Evolutionary conservation across 1,284 basidiomycete species (phyloP), one percentile per base, ranked within the genome.

Genomic region (Termitomyces sp.): DNA sequence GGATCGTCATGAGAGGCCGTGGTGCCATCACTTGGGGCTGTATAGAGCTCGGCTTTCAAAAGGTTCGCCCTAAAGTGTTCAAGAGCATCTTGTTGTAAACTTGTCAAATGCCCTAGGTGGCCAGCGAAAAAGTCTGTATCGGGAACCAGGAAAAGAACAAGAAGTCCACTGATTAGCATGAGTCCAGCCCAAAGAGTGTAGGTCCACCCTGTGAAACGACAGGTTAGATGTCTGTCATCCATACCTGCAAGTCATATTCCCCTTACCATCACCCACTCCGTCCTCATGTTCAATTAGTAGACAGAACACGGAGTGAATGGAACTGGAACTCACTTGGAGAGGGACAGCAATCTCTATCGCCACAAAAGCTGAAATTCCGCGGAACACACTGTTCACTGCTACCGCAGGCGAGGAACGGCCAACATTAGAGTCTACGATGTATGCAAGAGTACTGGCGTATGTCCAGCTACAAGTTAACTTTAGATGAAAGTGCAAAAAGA

Each of bases 391-490:
- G 64, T 92, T 92, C 14, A 76, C 69, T 0, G 88, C 84, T 5
- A 88, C 80, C 2, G 86, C 87, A 13, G 78, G 80, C 1, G 83
- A 80, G 0, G 86, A 86, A 16, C 86, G 77, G 5, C 91, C 90
- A 3, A 73, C 70, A 62, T 91, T 92, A 3, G 87, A 81, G 62
- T 93, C 89, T 6, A 90, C 84, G 45, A 90, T 75, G 61, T 89
- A 91, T 0, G 87, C 81, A 31, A 92, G 69, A 0, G 85, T 84
- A 56, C 82, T 84, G 13, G 84, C 69, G 64, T 89, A 88, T 19
- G 83, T 80, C 77, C 80, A 86, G 56, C 86, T 87, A 33, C 19
- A 16, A 43, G 26, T 2, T 2, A 37, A 14, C 5, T 39, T 26
- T 13, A 73, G 44, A 30, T 41, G 11, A 3, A 34, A 33, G 6